Evolutionary conservation across 305 asterid genomes (phyloP).

Genomic region (Rubia occidens): DNA sequence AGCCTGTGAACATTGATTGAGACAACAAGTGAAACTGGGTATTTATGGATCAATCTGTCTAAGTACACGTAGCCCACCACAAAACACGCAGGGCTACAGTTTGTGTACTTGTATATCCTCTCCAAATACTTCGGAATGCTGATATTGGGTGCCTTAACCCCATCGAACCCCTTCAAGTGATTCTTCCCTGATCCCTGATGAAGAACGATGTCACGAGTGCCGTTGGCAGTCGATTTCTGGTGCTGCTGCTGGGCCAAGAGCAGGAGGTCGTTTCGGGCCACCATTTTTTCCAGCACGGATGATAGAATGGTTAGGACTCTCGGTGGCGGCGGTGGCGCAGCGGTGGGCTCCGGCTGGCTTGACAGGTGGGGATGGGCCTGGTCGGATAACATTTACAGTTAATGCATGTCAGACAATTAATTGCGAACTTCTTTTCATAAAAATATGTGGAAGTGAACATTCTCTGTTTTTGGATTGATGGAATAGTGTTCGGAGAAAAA

Average conservation of each 20-base stretch:
- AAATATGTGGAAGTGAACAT: not conserved
- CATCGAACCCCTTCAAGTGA: slow-evolving; percentile 49
- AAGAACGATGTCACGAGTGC: not conserved
- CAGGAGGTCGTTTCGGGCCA: slow-evolving; percentile 53
- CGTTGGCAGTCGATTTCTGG: not conserved
- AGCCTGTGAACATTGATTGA: slow-evolving; percentile 77
- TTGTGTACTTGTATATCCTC: slow-evolving; percentile 77
- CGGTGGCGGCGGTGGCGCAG: slow-evolving; percentile 23
- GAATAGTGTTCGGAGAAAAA: not conserved
- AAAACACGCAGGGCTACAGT: slow-evolving; percentile 83
- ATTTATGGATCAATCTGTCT: slow-evolving; percentile 62
- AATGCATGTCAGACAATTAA: slow-evolving; percentile 12
- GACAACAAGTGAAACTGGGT: slow-evolving; percentile 66
- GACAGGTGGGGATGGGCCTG: slow-evolving; percentile 30
- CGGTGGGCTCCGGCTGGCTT: slow-evolving; percentile 28
- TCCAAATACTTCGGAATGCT: slow-evolving; percentile 63
- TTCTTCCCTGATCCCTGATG: slow-evolving; percentile 24
- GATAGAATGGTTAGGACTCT: slow-evolving; percentile 59
- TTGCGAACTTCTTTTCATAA: not conserved
- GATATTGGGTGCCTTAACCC: slow-evolving; percentile 61
- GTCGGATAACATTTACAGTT: slow-evolving; percentile 39
- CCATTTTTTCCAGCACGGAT: slow-evolving; percentile 59
- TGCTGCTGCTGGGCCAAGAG: not conserved
- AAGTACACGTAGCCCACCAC: slow-evolving; percentile 90
- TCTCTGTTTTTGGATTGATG: not conserved